Percentiles rank a stretch among this genome's conserved stretches.
phyloP scores from a whole-genome alignment of 202 grass and related monocot genomes.

The Zizania palustris region DNA sequence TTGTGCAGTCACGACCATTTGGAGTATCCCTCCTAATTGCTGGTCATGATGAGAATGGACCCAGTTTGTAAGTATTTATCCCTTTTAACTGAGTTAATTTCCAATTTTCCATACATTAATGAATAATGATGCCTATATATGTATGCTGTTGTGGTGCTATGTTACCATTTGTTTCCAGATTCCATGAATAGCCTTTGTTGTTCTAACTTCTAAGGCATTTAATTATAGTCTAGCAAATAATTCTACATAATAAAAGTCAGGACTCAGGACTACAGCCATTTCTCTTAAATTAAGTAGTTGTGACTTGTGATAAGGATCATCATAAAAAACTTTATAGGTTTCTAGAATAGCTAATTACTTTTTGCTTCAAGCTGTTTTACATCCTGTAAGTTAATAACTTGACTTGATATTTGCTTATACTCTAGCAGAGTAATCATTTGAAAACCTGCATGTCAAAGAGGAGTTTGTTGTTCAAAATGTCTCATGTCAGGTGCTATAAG shows the following conservation, averaged over 20 bases:
- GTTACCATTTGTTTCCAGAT: too few relatives aligned
- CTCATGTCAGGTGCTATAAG: neutral
- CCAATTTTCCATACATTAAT: too few relatives aligned
- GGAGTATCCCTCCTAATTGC: constrained; percentile 77
- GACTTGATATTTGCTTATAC: neutral
- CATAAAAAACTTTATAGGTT: neutral
- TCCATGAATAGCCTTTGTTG: neutral
- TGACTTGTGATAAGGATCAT: neutral
- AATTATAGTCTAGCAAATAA: neutral
- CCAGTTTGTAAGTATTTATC: constrained; percentile 62
- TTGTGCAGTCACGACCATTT: constrained; percentile 68
- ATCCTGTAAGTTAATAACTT: constrained; percentile 1
- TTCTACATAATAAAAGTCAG: neutral
- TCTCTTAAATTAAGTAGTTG: neutral
- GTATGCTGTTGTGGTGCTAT: too few relatives aligned
- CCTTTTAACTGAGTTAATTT: neutral
- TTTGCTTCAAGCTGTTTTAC: neutral
- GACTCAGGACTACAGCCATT: neutral
- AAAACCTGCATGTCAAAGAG: constrained; percentile 4
- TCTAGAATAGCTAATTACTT: neutral
- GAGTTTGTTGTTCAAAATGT: constrained; percentile 10
- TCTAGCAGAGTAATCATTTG: neutral
- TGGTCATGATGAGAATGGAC: constrained; percentile 74
- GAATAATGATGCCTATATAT: too few relatives aligned
- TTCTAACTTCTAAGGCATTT: neutral